Evolutionary conservation across 139 green algal species (phyloP), one percentile per base, ranked within the genome.

Genomic region (Mesotaenium endlicherianum): DNA sequence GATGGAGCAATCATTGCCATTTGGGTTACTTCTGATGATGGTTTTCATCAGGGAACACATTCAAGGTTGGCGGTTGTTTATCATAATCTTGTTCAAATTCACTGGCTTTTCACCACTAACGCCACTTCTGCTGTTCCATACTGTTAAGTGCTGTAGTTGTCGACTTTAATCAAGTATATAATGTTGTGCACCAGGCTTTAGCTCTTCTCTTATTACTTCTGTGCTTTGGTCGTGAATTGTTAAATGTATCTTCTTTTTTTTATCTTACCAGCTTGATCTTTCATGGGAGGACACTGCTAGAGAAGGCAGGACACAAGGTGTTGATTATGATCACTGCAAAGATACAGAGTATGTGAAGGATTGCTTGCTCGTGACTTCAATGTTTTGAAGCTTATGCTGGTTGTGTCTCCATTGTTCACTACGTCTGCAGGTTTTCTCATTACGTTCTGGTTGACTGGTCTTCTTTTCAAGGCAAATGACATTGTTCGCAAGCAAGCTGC

Each of bases 1-100:
- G 30, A n/a, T 84, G 64, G 77, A 84, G 77, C 77, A 84, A 42
- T 40, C 77, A 20, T 11, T 84, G 26, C 77, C 77, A 16, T 84
- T 84, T 58, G 44, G 3, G 5, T 34, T 84, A 14, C 77, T 84
- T 14, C 42, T 84, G 38, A 16, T 78, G 30, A 43, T 76, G 20
- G 77, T 84, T 31, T 77, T 80, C 31, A 77, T 84, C 57, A 8
- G 77, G 14, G 58, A 84, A 42, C 55, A 84, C 44, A n/a, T 76
- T 4, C 31, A 77, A 14, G 77, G 77, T 84, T 38, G 30, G 70
- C 4, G 40, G 72, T 4, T 42, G 34, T 70, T n/a, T 74, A 71
- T 17, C 20, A 2, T 17, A 30, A 77, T 6, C 43, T 17, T 6
- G 67, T 75, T 20, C 2, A 2, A 41, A n/a, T 20, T 70, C 2